Conservation (phyloP, 305 asterid species). For the Salvia sclarea region DNA sequence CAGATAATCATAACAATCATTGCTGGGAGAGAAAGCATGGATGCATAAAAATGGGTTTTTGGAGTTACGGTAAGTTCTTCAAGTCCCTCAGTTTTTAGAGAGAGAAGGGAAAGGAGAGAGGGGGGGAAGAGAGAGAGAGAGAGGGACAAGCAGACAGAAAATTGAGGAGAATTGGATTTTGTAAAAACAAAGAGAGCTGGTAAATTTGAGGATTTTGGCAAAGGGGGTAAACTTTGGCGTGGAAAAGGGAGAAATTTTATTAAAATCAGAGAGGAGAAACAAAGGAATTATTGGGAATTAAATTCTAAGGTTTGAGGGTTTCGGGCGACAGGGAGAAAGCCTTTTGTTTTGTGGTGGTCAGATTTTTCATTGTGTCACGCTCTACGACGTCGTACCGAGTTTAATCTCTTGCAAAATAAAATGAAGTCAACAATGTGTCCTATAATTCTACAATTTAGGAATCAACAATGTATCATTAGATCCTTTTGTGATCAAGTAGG, state of each 20-base stretch:
- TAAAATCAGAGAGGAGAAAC: constrained; percentile 15
- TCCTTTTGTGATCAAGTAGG: background rate
- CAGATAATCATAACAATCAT: constrained; percentile 22
- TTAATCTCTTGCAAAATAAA: background rate
- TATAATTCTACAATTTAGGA: constrained; percentile 1
- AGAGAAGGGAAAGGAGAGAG: constrained; percentile 17
- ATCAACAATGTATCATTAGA: background rate
- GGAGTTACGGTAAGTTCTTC: constrained; percentile 26
- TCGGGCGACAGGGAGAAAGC: constrained; percentile 5
- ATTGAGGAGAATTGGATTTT: constrained; percentile 28
- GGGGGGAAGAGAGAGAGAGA: background rate
- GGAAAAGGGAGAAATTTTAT: constrained; percentile 11
- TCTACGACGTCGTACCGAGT: constrained; percentile 15
- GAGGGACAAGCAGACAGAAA: constrained; percentile 25
- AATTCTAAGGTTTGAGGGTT: constrained; percentile 19
- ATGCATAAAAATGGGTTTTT: constrained; percentile 21
- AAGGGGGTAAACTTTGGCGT: constrained; percentile 28
- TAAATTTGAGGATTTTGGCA: constrained; percentile 18
- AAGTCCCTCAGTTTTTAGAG: constrained; percentile 28
- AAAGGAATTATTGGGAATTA: constrained; percentile 15
- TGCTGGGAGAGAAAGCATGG: constrained; percentile 10
- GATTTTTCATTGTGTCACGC: background rate
- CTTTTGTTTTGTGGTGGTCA: background rate
- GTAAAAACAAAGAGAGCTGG: constrained; percentile 19
- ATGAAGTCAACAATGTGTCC: constrained; percentile 19